Evolutionary conservation across 768 basidiomycete species (phyloP), one percentile per base, ranked within the genome.

Genomic region (Boletus rex-veris): DNA sequence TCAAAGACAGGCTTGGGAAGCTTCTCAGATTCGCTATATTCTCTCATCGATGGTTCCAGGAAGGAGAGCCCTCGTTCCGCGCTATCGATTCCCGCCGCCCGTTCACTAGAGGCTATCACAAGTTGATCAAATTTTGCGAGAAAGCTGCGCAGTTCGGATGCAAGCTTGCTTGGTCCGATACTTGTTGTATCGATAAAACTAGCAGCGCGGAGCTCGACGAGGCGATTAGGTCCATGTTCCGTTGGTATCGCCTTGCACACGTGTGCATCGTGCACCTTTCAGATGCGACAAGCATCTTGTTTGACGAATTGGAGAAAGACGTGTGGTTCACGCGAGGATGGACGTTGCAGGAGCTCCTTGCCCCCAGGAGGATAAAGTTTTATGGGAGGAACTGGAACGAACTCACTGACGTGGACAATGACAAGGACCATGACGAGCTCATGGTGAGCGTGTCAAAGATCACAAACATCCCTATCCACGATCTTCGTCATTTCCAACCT

Each of bases 181-280:
- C 59, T 3, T 60, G 53, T 6, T 60, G 58, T 5, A 60, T 60
- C 24, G 43, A 60, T 14, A 60, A 60, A n/a, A 41, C 38, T 5
- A 60, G 58, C 30, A 60, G 58, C 9, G 53, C 53, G 18, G 59
- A 56, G 11, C 58, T 60, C 14, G 59, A 61, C 36, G 59, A 60
- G 11, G 54, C 58, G 3, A 57, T 61, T 33, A 48, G 59, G 36
- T 60, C 59, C 2, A 60, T 60, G 59, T 60, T 57, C 31, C 54
- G 59, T 15, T 61, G 59, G 59, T 60, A 60, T 37, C 54, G 48
- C 6, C 40, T 43, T 6, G 54, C 59, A 14, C 39, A 50, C 21
- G 28, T 61, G 5, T 61, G 60, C 50, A 49, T 62, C 30, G 50
- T 62, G 2, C 56, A 58, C 30, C 56, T 61, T 7, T 36, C 63